Percentiles rank a stretch among this genome's conserved stretches.
Conservation (phyloP, 140 eudicot genomes). For the Bidens hawaiensis region DNA sequence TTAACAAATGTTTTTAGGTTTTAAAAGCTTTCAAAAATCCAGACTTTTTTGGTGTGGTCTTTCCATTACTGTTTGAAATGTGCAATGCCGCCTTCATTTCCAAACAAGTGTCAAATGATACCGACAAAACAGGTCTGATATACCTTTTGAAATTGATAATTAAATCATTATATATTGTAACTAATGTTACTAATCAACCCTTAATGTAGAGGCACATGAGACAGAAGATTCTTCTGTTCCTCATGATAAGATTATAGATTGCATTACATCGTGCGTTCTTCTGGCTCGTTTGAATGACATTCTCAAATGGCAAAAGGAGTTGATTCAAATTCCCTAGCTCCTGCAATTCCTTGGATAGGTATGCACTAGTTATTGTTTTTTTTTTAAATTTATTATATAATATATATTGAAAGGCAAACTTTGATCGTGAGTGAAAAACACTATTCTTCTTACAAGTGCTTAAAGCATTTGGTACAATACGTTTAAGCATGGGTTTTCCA, state of each 20-base stretch:
- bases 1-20: conserved; percentile 42
- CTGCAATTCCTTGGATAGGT: conserved; percentile 82
- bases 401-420: background rate
- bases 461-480: no score
- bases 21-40: conserved; percentile 76
- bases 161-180: background rate
- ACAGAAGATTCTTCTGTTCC: conserved; percentile 45
- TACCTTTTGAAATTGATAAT: background rate
- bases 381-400: no score
- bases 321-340: conserved; percentile 54
- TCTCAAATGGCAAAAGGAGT: conserved; percentile 47
- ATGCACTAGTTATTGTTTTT: no score
- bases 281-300: conserved; percentile 67
- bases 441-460: no score
- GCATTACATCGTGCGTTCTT: conserved; percentile 60
- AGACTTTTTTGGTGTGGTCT: conserved; percentile 59
- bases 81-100: conserved; percentile 39
- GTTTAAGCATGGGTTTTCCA: no score
- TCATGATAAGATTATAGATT: conserved; percentile 64
- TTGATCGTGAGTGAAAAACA: no score
- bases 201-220: conserved; percentile 47
- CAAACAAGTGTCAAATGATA: conserved; percentile 36
- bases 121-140: conserved; percentile 53
- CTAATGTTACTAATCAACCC: conserved; percentile 1
- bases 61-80: conserved; percentile 68